A percentile compares a stretch with the other conserved stretches of the same genome.
Conservation (phyloP, 2,329 filamentous ascomycete genomes). For the Trichoderma cornu-damae region DNA sequence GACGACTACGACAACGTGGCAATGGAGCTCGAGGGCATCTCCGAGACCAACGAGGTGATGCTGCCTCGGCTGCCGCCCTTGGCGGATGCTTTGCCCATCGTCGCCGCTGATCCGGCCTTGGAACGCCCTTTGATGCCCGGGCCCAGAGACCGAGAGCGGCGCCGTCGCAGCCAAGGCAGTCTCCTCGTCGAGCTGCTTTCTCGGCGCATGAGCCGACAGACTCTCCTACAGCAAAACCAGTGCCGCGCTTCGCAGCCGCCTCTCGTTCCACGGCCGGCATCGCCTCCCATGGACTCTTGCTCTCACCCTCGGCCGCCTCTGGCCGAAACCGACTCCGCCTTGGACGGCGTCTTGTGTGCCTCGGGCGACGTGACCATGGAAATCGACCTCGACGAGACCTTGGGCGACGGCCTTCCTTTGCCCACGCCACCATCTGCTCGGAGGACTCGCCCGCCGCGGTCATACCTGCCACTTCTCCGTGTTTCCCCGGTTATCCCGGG, state of each 20-base stretch:
- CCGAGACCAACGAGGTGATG: background rate
- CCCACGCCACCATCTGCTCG: background rate
- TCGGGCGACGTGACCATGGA: background rate
- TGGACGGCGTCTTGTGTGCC: background rate
- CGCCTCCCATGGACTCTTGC: background rate
- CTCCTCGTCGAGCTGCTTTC: slow-evolving; percentile 17
- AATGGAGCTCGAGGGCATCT: slow-evolving; percentile 1
- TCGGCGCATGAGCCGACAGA: slow-evolving; percentile 16
- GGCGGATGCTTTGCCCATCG: slow-evolving; percentile 8
- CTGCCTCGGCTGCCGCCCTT: background rate
- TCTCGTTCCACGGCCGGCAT: background rate
- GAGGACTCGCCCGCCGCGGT: background rate
- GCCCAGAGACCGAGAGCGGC: background rate
- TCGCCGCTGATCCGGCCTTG: background rate
- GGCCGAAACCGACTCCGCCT: no score
- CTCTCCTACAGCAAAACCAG: slow-evolving; percentile 11
- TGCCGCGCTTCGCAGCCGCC: background rate
- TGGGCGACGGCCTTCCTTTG: background rate
- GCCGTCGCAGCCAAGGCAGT: background rate
- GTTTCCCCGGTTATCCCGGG: background rate
- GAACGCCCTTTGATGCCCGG: background rate
- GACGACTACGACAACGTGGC: background rate
- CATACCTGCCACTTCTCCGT: background rate
- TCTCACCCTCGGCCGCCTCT: background rate
- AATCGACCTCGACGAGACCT: slow-evolving; percentile 3